Base-by-base conservation (phyloP, 2,329 filamentous ascomycete species). In the Xylariomycetidae sp. region DNA sequence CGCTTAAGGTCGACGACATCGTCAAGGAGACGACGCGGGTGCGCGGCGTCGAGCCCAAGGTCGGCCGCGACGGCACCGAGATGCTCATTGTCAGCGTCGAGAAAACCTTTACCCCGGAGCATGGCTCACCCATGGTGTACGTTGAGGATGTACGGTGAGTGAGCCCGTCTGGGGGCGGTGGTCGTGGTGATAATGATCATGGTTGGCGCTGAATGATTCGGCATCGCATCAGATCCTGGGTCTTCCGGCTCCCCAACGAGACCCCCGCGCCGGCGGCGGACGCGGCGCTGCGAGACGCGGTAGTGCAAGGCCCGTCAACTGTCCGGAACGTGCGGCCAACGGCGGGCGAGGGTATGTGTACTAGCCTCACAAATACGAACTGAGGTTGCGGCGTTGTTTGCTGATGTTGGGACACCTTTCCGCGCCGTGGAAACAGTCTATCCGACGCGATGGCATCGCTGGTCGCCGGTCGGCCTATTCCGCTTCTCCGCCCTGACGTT, bases 401-500 rank as follows among this genome's bases (percentile, higher is more conserved):
- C n/a, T n/a, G n/a, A n/a, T n/a, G n/a, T n/a, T n/a, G n/a, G n/a
- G n/a, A n/a, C n/a, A n/a, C n/a, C n/a, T n/a, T 18, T 23, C 19
- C 9, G 9, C 10, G 12, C 22, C 23, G 43, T 15, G 15, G 12
- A 4, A 22, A 12, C 8, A 54, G 53, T 29, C 3, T 44, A 40
- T 24, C 50, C 50, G 0, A 26, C 41, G 1, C 51, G 65, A 8
- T 50, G 54, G 10, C 33, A 68, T 4, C 47, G 48, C 14, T 70
- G 64, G 66, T 72, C 69, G 0, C 58, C 65, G 0, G 60, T 64
- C 0, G 65, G 61, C 2, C 69, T 94, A 1, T 93, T 92, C 59
- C 76, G 85, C 13, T 94, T 88, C 64, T 88, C 82, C 1, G 85
- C 85, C 0, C 63, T 94, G 25, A 93, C 85, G 0, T 88, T 88